Evolutionary conservation across 257 asterid genomes (phyloP).

Genomic region (Penstemon eatonii): DNA sequence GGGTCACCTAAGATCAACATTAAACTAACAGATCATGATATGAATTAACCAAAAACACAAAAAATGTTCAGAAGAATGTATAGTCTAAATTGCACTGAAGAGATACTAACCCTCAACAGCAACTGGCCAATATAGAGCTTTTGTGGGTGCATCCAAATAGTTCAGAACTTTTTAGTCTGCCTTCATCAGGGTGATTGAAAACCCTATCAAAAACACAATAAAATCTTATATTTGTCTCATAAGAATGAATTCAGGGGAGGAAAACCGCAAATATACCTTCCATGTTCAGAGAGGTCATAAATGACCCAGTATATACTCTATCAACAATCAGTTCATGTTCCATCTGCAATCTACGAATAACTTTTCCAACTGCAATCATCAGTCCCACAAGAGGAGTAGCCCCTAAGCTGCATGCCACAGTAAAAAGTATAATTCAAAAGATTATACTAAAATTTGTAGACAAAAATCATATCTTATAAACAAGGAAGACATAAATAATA

Average conservation of each 20-base stretch:
- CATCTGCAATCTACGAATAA: conserved; percentile 81
- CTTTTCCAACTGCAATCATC: conserved; percentile 96
- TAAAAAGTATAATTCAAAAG: neutral
- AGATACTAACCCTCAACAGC: conserved; percentile 72
- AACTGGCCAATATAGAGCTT: too few species aligned
- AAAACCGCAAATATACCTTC: conserved; percentile 40
- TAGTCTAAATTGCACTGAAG: conserved; percentile 1
- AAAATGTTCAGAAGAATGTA: neutral
- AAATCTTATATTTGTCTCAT: conserved; percentile 22
- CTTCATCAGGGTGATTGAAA: conserved; percentile 91
- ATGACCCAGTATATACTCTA: conserved; percentile 93
- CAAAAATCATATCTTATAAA: neutral
- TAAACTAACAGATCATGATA: conserved; percentile 23
- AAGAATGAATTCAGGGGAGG: conserved; percentile 15
- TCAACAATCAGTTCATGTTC: conserved; percentile 96
- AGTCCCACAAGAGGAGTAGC: conserved; percentile 91
- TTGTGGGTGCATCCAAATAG: conserved; percentile 81
- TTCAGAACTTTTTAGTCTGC: conserved; percentile 65
- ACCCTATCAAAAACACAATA: conserved; percentile 50
- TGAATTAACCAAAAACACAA: neutral
- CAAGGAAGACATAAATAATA: neutral
- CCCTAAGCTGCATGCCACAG: conserved; percentile 67
- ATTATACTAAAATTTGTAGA: neutral
- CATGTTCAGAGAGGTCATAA: too few species aligned
- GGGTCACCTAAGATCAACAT: conserved; percentile 60